A percentile compares a stretch with the other conserved stretches of the same genome.
These are phyloP conservation scores for Poronia punctata DNA, from an alignment of 495 filamentous ascomycete species.

Conservation along the genomic window DNA sequence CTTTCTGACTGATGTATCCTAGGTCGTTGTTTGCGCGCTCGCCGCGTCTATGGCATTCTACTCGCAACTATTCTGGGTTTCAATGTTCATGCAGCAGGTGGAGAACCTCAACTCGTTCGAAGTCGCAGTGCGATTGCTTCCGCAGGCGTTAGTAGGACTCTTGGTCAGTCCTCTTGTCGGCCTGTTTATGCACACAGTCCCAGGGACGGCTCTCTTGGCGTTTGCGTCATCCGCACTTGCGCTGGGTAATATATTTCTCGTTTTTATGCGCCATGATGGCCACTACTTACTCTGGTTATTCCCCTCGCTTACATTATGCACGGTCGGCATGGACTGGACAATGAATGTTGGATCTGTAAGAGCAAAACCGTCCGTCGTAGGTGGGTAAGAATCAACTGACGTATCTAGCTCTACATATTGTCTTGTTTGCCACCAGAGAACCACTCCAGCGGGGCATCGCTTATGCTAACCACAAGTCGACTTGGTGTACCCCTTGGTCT, in stretches of 20 bases:
- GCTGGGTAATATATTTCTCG: conserved; percentile 25
- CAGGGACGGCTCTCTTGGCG: conserved; percentile 22
- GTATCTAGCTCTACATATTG: conserved; percentile 18
- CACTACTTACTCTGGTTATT: conserved; percentile 31
- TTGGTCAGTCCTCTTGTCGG: conserved; percentile 30
- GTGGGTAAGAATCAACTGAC: conserved; percentile 7
- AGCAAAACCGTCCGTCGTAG: background rate
- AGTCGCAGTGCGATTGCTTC: conserved; percentile 26
- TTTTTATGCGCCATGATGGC: conserved; percentile 26
- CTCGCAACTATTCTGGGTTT: conserved; percentile 33
- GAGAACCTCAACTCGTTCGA: conserved; percentile 24
- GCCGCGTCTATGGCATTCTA: conserved; percentile 33
- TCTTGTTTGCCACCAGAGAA: conserved; percentile 24
- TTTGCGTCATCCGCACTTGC: conserved; percentile 22
- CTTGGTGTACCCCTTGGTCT: conserved; percentile 31
- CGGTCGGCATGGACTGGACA: conserved; percentile 32
- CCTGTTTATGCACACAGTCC: conserved; percentile 25
- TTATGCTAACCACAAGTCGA: conserved; percentile 30
- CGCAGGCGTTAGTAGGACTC: conserved; percentile 29
- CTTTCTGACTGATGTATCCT: background rate
- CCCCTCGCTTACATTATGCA: conserved; percentile 27
- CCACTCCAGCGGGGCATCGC: conserved; percentile 28
- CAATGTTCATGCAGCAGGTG: conserved; percentile 32
- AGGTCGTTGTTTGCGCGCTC: conserved; percentile 25
- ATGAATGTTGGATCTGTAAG: conserved; percentile 34